Evolutionary conservation across 805 yeast species (phyloP).

Genomic region (Hemisphaericaspora nanyangensis): DNA sequence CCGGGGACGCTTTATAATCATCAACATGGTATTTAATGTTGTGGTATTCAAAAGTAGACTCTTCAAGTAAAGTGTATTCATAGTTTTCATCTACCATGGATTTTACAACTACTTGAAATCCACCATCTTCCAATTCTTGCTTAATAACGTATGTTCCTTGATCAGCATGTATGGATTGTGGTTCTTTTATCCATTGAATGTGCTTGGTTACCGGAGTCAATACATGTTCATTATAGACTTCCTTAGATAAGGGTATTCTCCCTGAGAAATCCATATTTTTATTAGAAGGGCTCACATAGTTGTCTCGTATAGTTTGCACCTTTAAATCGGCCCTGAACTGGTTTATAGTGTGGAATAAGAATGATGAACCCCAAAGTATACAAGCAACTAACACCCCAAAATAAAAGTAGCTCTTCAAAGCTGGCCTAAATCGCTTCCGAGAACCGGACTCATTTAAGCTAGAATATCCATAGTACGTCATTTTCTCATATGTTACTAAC

Average conservation of each 20-base stretch:
- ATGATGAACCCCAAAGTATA: conserved; percentile 36
- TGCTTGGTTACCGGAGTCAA: conserved; percentile 50
- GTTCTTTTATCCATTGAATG: conserved; percentile 68
- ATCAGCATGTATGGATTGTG: conserved; percentile 48
- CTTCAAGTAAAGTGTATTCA: conserved; percentile 46
- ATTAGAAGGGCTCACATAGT: conserved; percentile 8
- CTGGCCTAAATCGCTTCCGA: not conserved
- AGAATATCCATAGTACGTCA: not conserved
- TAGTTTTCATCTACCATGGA: conserved; percentile 45
- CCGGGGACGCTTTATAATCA: conserved; percentile 60
- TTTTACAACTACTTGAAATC: conserved; percentile 51
- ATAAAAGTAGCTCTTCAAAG: conserved; percentile 1
- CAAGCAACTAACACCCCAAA: conserved; percentile 20
- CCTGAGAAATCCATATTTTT: conserved; percentile 12
- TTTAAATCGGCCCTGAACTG: conserved; percentile 9
- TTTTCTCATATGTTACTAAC: not conserved
- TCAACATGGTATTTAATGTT: conserved; percentile 45
- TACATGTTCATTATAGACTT: conserved; percentile 46
- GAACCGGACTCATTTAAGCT: not conserved
- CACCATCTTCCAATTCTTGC: conserved; percentile 29
- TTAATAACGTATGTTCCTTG: conserved; percentile 60
- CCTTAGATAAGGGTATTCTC: conserved; percentile 24
- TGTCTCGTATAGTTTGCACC: conserved; percentile 1
- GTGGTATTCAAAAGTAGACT: conserved; percentile 40
- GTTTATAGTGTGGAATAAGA: conserved; percentile 22